Evolutionary conservation across 352 stramenopile species (phyloP).

Genomic region (Globisporangium acanthophoron): DNA sequence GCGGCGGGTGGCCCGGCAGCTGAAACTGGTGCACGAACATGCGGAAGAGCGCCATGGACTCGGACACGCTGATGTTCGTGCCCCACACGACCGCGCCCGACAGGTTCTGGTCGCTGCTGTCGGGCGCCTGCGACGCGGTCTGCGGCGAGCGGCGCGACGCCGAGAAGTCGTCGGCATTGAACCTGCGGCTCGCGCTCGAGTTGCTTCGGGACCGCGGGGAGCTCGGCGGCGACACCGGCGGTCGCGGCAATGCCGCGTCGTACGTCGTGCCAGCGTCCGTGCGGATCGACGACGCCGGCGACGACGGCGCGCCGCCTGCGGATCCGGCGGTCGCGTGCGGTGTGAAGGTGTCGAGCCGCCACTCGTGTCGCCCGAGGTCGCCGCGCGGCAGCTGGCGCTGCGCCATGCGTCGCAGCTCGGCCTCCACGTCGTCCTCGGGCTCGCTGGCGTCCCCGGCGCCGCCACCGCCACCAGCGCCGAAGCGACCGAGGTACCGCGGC

Average conservation of each 20-base stretch:
- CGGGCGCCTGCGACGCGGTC: conserved; percentile 12
- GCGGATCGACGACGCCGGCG: conserved; percentile 38
- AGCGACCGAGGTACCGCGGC: conserved; percentile 70
- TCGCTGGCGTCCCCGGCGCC: conserved; percentile 18
- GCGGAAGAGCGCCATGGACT: conserved; percentile 89
- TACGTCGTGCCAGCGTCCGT: conserved; percentile 23
- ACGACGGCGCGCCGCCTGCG: conserved; percentile 21
- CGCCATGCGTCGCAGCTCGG: conserved; percentile 68
- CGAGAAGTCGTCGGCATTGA: conserved; percentile 23
- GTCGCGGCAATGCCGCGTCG: conserved; percentile 39
- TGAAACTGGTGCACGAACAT: conserved; percentile 86
- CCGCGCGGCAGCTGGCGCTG: conserved; percentile 72
- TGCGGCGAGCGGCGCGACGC: conserved; percentile 25
- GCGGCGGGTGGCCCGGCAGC: conserved; percentile 21
- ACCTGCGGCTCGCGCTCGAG: conserved; percentile 7
- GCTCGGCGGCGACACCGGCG: conserved; percentile 55
- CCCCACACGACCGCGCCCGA: conserved; percentile 90
- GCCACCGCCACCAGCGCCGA: conserved; percentile 10
- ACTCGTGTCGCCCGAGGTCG: conserved; percentile 73
- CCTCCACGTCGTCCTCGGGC: conserved; percentile 66
- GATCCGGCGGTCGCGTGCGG: conserved; percentile 4
- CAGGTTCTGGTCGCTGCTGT: conserved; percentile 40
- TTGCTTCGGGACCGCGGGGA: conserved; percentile 30
- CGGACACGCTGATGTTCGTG: conserved; percentile 91
- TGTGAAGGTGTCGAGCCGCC: conserved; percentile 60